Evolutionary conservation across 805 yeast species (phyloP), one percentile per base, ranked within the genome.

Genomic region (Tetrapisispora iriomotensis): DNA sequence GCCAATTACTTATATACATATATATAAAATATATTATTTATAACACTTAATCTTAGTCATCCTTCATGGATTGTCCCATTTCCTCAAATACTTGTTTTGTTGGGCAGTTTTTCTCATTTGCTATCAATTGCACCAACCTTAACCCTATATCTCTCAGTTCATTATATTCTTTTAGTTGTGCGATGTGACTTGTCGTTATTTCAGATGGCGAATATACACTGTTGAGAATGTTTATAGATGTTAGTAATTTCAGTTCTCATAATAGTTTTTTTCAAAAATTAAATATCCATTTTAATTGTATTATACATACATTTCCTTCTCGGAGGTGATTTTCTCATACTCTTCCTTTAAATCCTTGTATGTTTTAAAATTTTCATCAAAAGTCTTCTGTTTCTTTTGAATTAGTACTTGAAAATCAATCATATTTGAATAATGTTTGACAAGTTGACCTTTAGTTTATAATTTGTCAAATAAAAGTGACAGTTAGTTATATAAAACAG

Each of bases 131-230:
- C 9, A 77, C 70, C 44, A 81, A 53, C 6, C 71, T 68, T 38
- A 77, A 50, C 0, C 84, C 82, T 2, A 69, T 65, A 50, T 80
- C 87, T 48, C 74, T 71, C 19, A 81, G 57, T 43, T 78, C 84
- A 49, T 80, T 77, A 56, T 79, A 81, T 39, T 64, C 59, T 44
- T 75, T 74, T 29, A 80, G 56, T 37, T 66, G 65, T 21, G 55
- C 51, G 19, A 80, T 75, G 46, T 81, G 85, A 21, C 2, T 7
- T 4, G 14, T 2, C 23, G 34, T 17, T 17, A 33, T 20, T 12
- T 38, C 13, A 6, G 32, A 18, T 8, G 37, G 34, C 9, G 15
- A 8, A 15, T 15, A 12, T 18, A 17, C 13, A 14, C 38, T 35
- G 10, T 9, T 15, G 15, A 15, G 5, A n/a, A n/a, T n/a, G 15